A percentile compares a stretch with the other conserved stretches of the same genome.
These are phyloP conservation scores for Hypoxylon sp. DNA, from an alignment of 2,329 filamentous ascomycete genomes.

Conservation along the genomic window DNA sequence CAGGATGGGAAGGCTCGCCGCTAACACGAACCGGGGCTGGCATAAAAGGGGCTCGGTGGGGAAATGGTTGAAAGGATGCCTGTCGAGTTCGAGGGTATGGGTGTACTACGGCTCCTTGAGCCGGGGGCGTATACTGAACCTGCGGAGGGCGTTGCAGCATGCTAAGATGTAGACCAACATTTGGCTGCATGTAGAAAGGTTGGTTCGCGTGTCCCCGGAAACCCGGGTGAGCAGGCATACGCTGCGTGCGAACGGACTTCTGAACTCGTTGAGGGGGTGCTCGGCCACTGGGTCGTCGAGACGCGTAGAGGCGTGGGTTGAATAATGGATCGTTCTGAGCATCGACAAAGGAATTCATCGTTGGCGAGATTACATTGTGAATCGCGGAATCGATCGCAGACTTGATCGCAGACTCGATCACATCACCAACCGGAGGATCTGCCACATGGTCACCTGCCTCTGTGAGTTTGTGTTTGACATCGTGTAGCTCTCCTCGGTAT, in stretches of 20 bases:
- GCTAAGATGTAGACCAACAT: neutral
- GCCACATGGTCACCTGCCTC: neutral
- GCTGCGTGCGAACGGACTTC: too few species aligned
- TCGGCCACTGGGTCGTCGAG: neutral
- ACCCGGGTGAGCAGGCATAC: too few species aligned
- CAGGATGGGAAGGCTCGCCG: neutral
- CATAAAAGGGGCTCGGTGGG: neutral
- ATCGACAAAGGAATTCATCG: neutral
- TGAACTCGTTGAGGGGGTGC: neutral
- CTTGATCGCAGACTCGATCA: neutral
- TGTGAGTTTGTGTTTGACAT: neutral
- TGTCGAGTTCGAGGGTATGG: too few species aligned
- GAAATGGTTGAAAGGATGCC: neutral
- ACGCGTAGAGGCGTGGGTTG: neutral
- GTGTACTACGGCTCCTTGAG: neutral
- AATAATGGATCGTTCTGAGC: neutral
- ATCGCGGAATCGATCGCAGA: neutral
- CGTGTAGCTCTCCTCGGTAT: neutral
- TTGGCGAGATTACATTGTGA: neutral
- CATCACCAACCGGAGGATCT: neutral
- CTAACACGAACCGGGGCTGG: neutral
- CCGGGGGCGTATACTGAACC: neutral
- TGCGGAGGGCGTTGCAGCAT: neutral
- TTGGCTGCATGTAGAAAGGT: conserved; percentile 9
- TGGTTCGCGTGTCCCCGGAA: neutral